Evolutionary conservation across 208 protist genomes (phyloP).

Genomic region (Herpetomonas samuelpessoai): DNA sequence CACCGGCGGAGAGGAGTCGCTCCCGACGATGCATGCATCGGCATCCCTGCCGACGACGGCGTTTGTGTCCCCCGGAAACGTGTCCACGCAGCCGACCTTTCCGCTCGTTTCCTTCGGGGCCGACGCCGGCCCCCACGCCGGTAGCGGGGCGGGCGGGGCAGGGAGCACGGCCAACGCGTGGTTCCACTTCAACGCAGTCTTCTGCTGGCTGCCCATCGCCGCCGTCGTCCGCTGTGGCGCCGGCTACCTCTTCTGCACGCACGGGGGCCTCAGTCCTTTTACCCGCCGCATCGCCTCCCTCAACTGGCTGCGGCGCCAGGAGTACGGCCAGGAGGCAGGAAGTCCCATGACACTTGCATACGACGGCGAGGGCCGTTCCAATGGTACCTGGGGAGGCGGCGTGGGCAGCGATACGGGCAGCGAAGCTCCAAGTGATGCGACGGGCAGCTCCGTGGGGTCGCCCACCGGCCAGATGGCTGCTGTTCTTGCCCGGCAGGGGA

Average conservation of each 20-base stretch:
- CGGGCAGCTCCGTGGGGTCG: background rate
- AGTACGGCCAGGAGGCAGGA: conserved; percentile 42
- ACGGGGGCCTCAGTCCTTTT: conserved; percentile 77
- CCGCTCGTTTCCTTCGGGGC: background rate
- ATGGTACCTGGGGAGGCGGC: conserved; percentile 10
- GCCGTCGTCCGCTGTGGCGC: conserved; percentile 69
- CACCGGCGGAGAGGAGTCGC: no score
- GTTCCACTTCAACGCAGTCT: conserved; percentile 75
- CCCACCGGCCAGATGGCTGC: conserved; percentile 3
- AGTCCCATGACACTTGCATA: background rate
- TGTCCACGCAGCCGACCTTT: background rate
- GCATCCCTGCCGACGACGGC: background rate
- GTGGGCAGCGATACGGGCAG: conserved; percentile 8
- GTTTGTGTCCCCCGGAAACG: background rate
- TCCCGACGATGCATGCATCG: no score
- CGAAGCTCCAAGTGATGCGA: background rate
- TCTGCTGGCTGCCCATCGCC: conserved; percentile 82
- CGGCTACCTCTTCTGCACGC: conserved; percentile 80
- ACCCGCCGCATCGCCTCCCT: conserved; percentile 42
- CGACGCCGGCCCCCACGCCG: background rate
- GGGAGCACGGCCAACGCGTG: conserved; percentile 32
- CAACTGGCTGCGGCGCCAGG: conserved; percentile 50
- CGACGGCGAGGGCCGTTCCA: conserved; percentile 18
- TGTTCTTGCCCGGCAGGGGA: conserved; percentile 48
- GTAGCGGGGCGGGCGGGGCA: background rate